A percentile compares a stretch with the other conserved stretches of the same genome.
Conservation (phyloP, 208 protist genomes). For the Trypanosoma boissoni region DNA sequence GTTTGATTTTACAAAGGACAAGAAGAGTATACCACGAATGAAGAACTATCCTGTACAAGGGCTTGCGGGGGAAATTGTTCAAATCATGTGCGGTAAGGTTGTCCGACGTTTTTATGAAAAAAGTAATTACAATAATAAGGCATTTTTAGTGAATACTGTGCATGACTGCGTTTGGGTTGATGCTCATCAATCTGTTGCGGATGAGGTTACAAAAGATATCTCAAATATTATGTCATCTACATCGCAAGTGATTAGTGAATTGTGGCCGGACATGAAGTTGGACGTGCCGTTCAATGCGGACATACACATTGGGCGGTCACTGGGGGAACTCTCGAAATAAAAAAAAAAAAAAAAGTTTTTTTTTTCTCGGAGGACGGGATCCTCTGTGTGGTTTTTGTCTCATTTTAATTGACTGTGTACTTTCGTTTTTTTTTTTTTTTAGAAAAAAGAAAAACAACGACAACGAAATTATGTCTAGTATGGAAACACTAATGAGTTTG, state of each 20-base stretch:
- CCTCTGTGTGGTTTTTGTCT: no score
- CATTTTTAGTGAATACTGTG: constrained; percentile 89
- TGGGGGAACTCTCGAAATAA: constrained; percentile 67
- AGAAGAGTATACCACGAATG: constrained; percentile 72
- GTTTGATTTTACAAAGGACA: constrained; percentile 84
- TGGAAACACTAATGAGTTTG: no score
- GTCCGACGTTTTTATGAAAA: constrained; percentile 76
- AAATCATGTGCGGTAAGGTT: constrained; percentile 88
- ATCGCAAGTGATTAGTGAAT: constrained; percentile 57
- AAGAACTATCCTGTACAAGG: constrained; percentile 93
- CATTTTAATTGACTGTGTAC: no score
- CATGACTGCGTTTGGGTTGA: constrained; percentile 93
- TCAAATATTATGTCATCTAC: constrained; percentile 68
- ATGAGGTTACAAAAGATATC: constrained; percentile 72
- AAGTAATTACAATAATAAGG: constrained; percentile 73
- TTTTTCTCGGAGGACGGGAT: no score
- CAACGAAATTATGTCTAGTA: no score
- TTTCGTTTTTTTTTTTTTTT: no score
- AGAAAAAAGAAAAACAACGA: no score
- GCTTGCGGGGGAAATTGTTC: constrained; percentile 86
- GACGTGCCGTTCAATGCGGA: constrained; percentile 87
- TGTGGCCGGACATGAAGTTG: constrained; percentile 85
- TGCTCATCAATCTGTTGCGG: constrained; percentile 70
- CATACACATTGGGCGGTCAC: constrained; percentile 62
- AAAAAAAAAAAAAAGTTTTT: background rate